These are phyloP conservation scores for Ceratorhiza oryzae-sativae DNA, from an alignment of 1,284 basidiomycete genomes.

Conservation along the genomic window DNA sequence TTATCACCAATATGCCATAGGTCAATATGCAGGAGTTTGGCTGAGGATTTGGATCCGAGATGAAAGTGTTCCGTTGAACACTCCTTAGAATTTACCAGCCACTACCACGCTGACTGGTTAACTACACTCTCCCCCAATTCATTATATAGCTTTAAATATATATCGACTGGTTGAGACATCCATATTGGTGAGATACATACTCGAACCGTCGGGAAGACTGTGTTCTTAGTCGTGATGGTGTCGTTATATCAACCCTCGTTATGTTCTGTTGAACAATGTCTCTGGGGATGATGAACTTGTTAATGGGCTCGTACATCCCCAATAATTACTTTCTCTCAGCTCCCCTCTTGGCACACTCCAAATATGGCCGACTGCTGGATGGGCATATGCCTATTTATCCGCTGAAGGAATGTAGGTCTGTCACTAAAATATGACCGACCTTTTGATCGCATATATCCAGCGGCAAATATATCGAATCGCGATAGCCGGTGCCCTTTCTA, in stretches of 20 bases:
- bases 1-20: too few species aligned
- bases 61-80: too few species aligned
- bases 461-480: conserved; percentile 51
- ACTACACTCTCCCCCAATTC: too few species aligned
- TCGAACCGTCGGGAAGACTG: conserved; percentile 10
- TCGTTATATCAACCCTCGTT: conserved; percentile 42
- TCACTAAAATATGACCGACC: conserved; percentile 48
- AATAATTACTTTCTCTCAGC: not conserved
- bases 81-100: too few species aligned
- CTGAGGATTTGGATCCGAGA: too few species aligned
- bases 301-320: conserved; percentile 35
- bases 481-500: conserved; percentile 47
- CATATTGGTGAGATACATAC: conserved; percentile 35
- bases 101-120: too few species aligned
- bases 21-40: too few species aligned
- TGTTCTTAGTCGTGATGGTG: conserved; percentile 40
- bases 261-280: conserved; percentile 41
- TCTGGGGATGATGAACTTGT: conserved; percentile 34
- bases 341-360: conserved; percentile 38
- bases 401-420: too few species aligned
- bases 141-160: conserved; percentile 37
- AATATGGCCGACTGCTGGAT: conserved; percentile 23
- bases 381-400: too few species aligned
- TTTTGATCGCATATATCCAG: conserved; percentile 52
- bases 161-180: conserved; percentile 43